phyloP scores from a whole-genome alignment of 31 red algal genomes.

The Endocladia muricata region DNA sequence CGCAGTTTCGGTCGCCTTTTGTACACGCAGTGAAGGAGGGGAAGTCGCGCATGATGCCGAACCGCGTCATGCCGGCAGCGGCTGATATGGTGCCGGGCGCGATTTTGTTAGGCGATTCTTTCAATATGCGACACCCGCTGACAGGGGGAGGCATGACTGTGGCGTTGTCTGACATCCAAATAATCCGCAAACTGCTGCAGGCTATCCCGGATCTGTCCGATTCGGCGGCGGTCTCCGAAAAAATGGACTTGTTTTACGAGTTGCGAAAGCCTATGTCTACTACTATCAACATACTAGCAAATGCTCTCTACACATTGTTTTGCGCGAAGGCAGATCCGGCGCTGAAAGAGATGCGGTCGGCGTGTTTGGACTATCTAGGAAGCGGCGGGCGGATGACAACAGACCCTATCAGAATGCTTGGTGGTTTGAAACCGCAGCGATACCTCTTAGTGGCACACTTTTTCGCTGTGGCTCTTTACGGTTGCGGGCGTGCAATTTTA shows the following conservation, averaged over 20 bases:
- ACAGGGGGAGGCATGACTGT: conserved; percentile 99
- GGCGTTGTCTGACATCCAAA: conserved; percentile 77
- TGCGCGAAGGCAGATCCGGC: conserved; percentile 65
- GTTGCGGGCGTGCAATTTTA: conserved; percentile 73
- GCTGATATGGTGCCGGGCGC: conserved; percentile 74
- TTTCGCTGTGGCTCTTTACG: conserved; percentile 92
- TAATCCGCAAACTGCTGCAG: conserved; percentile 60
- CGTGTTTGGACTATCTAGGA: conserved; percentile 92
- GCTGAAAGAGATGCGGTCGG: conserved; percentile 74
- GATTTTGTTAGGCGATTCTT: conserved; percentile 88
- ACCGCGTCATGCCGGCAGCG: conserved; percentile 91
- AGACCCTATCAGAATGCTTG: conserved; percentile 94
- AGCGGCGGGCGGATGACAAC: conserved; percentile 71
- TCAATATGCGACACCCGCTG: conserved; percentile 99
- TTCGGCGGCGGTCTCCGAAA: conserved; percentile 25
- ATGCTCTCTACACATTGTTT: conserved; percentile 91
- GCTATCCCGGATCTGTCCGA: conserved; percentile 60
- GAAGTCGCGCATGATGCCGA: conserved; percentile 87
- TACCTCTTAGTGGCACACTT: conserved; percentile 92
- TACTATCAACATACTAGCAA: conserved; percentile 98
- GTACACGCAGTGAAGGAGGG: conserved; percentile 47
- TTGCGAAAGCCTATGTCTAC: conserved; percentile 70
- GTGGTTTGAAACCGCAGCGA: conserved; percentile 68
- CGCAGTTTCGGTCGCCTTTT: conserved; percentile 64
- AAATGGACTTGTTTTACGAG: conserved; percentile 57